Base-by-base conservation (phyloP, 139 green algal genomes). In the Coccomyxa sp. region DNA sequence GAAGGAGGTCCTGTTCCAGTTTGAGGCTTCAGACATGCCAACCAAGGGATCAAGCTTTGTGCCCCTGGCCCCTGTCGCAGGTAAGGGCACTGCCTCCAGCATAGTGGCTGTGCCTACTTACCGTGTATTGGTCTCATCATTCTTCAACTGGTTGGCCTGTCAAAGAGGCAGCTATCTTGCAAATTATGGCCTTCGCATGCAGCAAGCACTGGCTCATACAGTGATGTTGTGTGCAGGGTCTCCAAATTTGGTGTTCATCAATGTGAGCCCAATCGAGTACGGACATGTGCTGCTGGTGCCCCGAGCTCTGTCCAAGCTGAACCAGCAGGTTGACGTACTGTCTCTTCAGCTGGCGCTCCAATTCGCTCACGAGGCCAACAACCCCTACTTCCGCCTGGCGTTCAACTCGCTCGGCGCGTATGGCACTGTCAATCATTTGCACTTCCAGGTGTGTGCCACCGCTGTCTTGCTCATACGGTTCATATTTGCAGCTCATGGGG, bases 391-490 rank as follows among this genome's bases (percentile, higher is more conserved):
- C 76, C 86, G 95, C 8, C 83, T 99, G 12, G 94, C 94, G 50
- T 99, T 94, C 90, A 99, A 99, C 86, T 96, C 90, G 0, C 88
- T 99, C 58, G 96, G 96, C 33, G 96, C 96, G 7, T 99, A 96
- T 72, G 96, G 91, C 68, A 99, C 96, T 58, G 97, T 99, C 88
- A 99, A 99, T 89, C 96, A 99, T 82, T 91, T 99, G 69, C 96
- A 99, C 88, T 99, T 98, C 86, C 96, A 99, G 90, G 92, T 92
- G 69, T 12, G 27, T 71, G 1, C 5, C 50, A 64, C 4, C 22
- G 18, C 10, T 27, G 68, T 39, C 1, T 55, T 44, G 29, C 33
- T 4, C 0, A 37, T n/a, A 50, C 14, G 69, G 16, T 44, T 12
- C 10, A 36, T 7, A 37, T n/a, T 37, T 75, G 70, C 33, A 50